phyloP scores from a whole-genome alignment of 2,329 filamentous ascomycete species.

The Pleoardoris graminearum region DNA sequence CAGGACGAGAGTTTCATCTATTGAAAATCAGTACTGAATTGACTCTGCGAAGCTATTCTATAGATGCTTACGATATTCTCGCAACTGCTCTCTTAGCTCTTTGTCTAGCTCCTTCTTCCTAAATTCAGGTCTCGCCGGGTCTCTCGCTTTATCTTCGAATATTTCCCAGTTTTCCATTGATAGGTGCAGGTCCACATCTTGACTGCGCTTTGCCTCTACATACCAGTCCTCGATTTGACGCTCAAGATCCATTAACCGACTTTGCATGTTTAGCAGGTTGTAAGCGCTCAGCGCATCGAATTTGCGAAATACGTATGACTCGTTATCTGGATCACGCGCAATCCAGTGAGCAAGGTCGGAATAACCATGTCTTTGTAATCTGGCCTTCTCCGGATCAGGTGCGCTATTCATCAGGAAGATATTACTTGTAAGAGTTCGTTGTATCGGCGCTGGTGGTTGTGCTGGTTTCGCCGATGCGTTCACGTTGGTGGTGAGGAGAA shows the following conservation, averaged over 20 bases:
- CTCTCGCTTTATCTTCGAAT: neutral
- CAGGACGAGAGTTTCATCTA: conserved; percentile 2
- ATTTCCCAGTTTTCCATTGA: neutral
- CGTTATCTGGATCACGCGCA: conserved; percentile 20
- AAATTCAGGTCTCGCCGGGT: neutral
- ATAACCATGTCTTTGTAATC: neutral
- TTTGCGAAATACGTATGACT: conserved; percentile 22
- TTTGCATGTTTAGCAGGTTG: conserved; percentile 15
- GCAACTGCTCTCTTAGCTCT: neutral
- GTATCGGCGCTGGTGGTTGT: too few species aligned
- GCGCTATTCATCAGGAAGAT: too few species aligned
- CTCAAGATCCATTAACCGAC: neutral
- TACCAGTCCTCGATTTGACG: neutral
- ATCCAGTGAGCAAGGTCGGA: conserved; percentile 24
- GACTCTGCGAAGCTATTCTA: neutral
- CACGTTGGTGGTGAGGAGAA: too few species aligned
- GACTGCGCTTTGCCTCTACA: neutral
- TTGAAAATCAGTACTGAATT: neutral
- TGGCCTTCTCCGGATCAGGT: too few species aligned
- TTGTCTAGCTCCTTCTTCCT: neutral
- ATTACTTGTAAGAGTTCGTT: too few species aligned
- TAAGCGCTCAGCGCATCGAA: conserved; percentile 21
- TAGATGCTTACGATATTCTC: neutral
- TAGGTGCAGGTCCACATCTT: neutral
- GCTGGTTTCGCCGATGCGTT: too few species aligned